Evolutionary conservation across 371 early-diverging fungal species (phyloP).

Genomic region (Apophysomyces trapeziformis): DNA sequence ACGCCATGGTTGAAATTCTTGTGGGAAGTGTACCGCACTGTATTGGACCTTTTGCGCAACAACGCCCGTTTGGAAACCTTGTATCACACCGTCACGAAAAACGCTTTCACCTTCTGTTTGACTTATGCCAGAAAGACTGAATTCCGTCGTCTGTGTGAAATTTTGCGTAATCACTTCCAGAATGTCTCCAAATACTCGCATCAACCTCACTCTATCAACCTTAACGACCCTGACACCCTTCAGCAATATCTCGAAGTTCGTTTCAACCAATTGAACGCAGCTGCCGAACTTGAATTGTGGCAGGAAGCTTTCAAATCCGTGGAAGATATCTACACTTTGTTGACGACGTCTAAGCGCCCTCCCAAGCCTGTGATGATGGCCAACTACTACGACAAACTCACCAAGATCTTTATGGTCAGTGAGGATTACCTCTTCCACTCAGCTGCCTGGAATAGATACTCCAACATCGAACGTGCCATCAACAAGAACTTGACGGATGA

Average conservation of each 20-base stretch:
- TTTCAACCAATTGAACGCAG: conserved; percentile 93
- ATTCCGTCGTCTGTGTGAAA: conserved; percentile 96
- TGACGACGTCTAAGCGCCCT: conserved; percentile 88
- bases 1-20: conserved; percentile 98
- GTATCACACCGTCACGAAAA: conserved; percentile 89
- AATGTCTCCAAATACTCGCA: conserved; percentile 91
- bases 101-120: conserved; percentile 96
- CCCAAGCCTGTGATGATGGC: conserved; percentile 95
- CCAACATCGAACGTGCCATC: conserved; percentile 77
- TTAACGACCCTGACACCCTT: conserved; percentile 94
- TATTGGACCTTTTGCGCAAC: conserved; percentile 95
- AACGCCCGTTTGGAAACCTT: conserved; percentile 93
- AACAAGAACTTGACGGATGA: conserved; percentile 72
- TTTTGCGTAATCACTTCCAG: conserved; percentile 92
- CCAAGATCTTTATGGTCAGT: conserved; percentile 93
- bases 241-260: conserved; percentile 96
- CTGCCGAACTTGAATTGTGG: conserved; percentile 97
- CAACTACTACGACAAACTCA: conserved; percentile 97
- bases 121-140: conserved; percentile 96
- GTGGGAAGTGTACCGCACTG: conserved; percentile 98
- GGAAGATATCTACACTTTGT: conserved; percentile 95
- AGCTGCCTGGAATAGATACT: conserved; percentile 95
- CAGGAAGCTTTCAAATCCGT: conserved; percentile 97
- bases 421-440: conserved; percentile 98
- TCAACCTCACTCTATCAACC: conserved; percentile 91